These are phyloP conservation scores for Exserohilum turcica DNA, from an alignment of 2,329 filamentous ascomycete species.

Conservation along the genomic window DNA sequence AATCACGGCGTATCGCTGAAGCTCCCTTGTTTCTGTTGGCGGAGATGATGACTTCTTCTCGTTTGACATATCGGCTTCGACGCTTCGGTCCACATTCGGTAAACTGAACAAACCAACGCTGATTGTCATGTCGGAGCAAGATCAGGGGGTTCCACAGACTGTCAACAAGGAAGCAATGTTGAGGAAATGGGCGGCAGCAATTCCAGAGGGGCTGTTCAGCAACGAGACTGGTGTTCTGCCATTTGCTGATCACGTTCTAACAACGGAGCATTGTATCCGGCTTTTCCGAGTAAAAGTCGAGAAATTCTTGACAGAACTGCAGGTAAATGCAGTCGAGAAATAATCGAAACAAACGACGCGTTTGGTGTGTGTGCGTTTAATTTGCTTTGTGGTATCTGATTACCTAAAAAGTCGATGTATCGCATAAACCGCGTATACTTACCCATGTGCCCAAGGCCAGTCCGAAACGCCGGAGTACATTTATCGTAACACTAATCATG, in stretches of 20 bases:
- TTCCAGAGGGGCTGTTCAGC: background rate
- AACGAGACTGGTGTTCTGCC: background rate
- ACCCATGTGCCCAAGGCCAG: background rate
- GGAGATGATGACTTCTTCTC: constrained; percentile 31
- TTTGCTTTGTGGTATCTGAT: background rate
- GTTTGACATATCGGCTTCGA: constrained; percentile 7
- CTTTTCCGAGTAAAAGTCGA: background rate
- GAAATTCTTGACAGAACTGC: background rate
- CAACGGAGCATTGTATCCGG: background rate
- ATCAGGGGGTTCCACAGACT: constrained; percentile 21
- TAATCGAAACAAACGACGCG: background rate
- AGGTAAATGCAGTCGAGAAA: background rate
- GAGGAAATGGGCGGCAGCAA: background rate
- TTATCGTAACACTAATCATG: background rate
- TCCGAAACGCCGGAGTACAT: background rate
- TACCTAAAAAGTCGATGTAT: background rate
- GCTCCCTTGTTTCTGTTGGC: constrained; percentile 16
- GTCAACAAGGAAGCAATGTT: constrained; percentile 18
- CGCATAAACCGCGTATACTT: background rate
- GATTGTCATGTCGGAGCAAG: constrained; percentile 17
- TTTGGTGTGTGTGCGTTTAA: background rate
- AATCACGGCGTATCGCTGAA: constrained; percentile 25
- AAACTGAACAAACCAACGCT: constrained; percentile 15
- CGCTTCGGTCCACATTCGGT: constrained; percentile 1
- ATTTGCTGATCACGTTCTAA: constrained; percentile 1